Percentiles rank a stretch among this genome's conserved stretches.
Conservation (phyloP, 2,329 filamentous ascomycete genomes). For the Xylaria polymorpha region DNA sequence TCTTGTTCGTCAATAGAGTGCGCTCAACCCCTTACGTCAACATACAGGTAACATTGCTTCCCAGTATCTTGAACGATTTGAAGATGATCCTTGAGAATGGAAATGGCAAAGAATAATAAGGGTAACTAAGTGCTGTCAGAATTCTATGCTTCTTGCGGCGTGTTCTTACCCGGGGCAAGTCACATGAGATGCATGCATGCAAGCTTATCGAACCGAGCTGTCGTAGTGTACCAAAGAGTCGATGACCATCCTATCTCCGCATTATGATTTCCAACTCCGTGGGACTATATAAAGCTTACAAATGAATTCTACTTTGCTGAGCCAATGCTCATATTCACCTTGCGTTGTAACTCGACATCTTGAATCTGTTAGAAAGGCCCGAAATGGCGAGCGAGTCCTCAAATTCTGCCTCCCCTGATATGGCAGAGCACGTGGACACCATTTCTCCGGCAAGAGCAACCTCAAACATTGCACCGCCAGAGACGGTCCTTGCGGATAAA, state of each 20-base stretch:
- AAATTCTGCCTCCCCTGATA: slow-evolving; percentile 24
- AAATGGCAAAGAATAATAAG: neutral
- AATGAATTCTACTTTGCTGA: neutral
- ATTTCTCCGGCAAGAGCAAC: slow-evolving; percentile 37
- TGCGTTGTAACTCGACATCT: neutral
- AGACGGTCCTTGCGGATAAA: slow-evolving; percentile 51
- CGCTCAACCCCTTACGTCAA: neutral
- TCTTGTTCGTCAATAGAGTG: neutral
- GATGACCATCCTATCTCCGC: slow-evolving; percentile 21
- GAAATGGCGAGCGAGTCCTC: slow-evolving; percentile 39
- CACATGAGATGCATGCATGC: slow-evolving; percentile 26
- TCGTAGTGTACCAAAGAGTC: slow-evolving; percentile 13
- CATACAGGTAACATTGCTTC: neutral
- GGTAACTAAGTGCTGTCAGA: neutral
- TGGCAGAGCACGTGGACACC: slow-evolving; percentile 35
- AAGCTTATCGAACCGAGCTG: slow-evolving; percentile 20
- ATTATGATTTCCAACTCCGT: neutral
- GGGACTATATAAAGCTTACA: slow-evolving; percentile 12
- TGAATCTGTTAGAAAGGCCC: neutral
- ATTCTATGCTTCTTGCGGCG: neutral
- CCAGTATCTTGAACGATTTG: neutral
- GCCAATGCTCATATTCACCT: neutral
- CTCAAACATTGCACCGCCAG: slow-evolving; percentile 17
- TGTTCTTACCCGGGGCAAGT: neutral
- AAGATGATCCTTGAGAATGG: neutral